phyloP scores from a whole-genome alignment of 441 rosid genomes.

The Aleurites moluccanus region DNA sequence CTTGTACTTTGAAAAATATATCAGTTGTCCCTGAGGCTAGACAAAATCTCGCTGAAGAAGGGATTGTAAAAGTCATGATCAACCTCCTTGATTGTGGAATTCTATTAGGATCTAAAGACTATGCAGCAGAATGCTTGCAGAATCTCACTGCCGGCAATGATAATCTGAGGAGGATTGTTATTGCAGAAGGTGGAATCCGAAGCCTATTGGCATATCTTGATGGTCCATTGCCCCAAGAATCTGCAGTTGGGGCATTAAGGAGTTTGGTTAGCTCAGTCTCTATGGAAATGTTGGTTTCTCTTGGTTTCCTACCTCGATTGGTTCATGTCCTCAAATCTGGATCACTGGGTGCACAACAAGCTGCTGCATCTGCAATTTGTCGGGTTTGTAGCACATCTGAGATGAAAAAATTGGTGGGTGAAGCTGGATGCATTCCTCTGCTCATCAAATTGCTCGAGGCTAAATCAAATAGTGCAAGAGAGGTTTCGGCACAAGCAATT shows the following conservation, averaged over 20 bases:
- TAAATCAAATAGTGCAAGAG: slow-evolving; percentile 56
- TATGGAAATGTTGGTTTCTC: slow-evolving; percentile 46
- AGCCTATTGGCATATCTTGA: slow-evolving; percentile 69
- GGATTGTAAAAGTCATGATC: slow-evolving; percentile 70
- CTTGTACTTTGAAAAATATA: slow-evolving; percentile 75
- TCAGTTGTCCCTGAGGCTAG: slow-evolving; percentile 84
- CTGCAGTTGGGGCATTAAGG: slow-evolving; percentile 77
- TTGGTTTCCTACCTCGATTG: slow-evolving; percentile 59
- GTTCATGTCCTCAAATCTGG: slow-evolving; percentile 81
- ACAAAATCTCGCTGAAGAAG: slow-evolving; percentile 78
- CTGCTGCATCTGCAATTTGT: slow-evolving; percentile 79
- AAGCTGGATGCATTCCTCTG: slow-evolving; percentile 68
- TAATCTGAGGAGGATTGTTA: slow-evolving; percentile 53
- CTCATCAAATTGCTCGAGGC: slow-evolving; percentile 69
- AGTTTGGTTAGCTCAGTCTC: slow-evolving; percentile 66
- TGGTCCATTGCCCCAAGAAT: slow-evolving; percentile 84
- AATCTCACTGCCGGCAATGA: slow-evolving; percentile 84
- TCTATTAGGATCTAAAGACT: slow-evolving; percentile 73
- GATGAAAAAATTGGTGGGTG: slow-evolving; percentile 71
- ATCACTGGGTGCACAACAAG: slow-evolving; percentile 74
- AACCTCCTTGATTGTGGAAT: slow-evolving; percentile 74
- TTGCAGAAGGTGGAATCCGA: slow-evolving; percentile 70
- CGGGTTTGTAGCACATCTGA: slow-evolving; percentile 54
- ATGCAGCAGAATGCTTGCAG: slow-evolving; percentile 93
- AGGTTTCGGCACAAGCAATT: slow-evolving; percentile 75